A percentile compares a stretch with the other conserved stretches of the same genome.
Conservation (phyloP, 2,329 filamentous ascomycete species). For the Fusarium sp. region DNA sequence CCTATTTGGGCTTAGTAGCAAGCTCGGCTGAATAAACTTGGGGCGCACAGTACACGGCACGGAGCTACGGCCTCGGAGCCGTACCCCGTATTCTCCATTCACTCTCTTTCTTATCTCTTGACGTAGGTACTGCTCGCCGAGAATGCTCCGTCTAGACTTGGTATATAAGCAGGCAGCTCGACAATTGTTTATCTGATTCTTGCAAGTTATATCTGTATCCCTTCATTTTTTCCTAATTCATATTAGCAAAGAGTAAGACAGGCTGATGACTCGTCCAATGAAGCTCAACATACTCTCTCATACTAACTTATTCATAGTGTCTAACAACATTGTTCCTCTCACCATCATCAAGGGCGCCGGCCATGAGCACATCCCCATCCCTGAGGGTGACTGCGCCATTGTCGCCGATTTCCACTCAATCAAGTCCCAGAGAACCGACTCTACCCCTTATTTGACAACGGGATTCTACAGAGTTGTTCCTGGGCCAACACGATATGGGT, state of each 20-base stretch:
- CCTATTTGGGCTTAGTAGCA: neutral
- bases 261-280: neutral
- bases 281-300: neutral
- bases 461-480: slow-evolving; percentile 34
- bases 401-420: slow-evolving; percentile 32
- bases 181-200: neutral
- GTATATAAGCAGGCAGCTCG: slow-evolving; percentile 5
- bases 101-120: slow-evolving; percentile 1
- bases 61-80: slow-evolving; percentile 15
- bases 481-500: slow-evolving; percentile 31
- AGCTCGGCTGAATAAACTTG: neutral
- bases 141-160: slow-evolving; percentile 8
- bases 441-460: slow-evolving; percentile 22
- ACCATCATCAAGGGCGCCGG: slow-evolving; percentile 36
- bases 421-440: slow-evolving; percentile 10
- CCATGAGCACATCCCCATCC: slow-evolving; percentile 31
- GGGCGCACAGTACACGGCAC: slow-evolving; percentile 1
- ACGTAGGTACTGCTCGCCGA: neutral
- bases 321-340: slow-evolving; percentile 34
- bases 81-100: neutral
- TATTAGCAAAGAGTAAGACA: slow-evolving; percentile 1
- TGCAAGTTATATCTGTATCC: neutral
- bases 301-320: slow-evolving; percentile 17
- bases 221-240: neutral
- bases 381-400: slow-evolving; percentile 25